A percentile compares a stretch with the other conserved stretches of the same genome.
These are phyloP conservation scores for Bacidia rubella DNA, from an alignment of 495 filamentous ascomycete species.

Conservation along the genomic window DNA sequence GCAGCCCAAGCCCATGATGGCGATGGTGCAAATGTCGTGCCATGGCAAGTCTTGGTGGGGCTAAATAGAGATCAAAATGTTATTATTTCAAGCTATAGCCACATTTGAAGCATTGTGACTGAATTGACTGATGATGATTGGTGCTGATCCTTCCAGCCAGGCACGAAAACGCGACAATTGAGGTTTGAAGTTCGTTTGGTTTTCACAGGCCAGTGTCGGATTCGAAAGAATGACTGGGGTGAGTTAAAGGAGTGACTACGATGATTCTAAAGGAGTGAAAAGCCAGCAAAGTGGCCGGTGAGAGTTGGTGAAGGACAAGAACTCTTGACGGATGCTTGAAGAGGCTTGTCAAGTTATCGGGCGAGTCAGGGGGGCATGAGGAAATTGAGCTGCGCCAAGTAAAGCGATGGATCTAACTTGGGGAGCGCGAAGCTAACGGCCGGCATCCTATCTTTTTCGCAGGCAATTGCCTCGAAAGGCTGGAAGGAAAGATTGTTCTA, in stretches of 20 bases:
- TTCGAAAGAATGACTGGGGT: background rate
- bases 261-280: background rate
- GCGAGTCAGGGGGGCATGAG: background rate
- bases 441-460: too few species aligned
- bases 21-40: constrained; percentile 7
- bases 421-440: too few species aligned
- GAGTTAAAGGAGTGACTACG: constrained; percentile 1
- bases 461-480: too few species aligned
- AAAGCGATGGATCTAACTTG: too few species aligned
- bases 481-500: too few species aligned
- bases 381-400: too few species aligned
- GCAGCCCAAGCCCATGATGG: constrained; percentile 5
- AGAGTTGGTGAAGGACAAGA: background rate
- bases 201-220: background rate
- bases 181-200: background rate
- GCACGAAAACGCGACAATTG: background rate
- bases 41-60: too few species aligned
- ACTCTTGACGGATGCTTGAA: too few species aligned
- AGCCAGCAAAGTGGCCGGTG: constrained; percentile 1
- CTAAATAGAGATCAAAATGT: too few species aligned
- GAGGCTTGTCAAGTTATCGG: too few species aligned
- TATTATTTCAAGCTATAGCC: background rate
- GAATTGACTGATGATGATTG: background rate
- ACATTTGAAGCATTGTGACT: background rate
- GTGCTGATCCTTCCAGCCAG: background rate